Conservation (phyloP, 306 rosid species). For the Cicer judaicum region DNA sequence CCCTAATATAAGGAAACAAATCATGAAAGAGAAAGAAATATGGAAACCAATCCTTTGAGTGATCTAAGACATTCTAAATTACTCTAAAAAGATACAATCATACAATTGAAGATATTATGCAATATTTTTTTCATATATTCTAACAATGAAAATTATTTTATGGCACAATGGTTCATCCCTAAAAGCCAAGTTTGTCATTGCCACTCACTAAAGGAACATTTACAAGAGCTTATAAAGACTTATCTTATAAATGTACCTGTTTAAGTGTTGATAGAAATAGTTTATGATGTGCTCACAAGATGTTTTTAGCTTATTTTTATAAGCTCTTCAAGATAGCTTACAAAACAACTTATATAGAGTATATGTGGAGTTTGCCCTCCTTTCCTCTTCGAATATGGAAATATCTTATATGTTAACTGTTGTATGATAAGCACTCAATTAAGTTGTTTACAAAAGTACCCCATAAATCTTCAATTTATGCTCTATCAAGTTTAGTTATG, state of each 20-base stretch:
- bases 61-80: neutral
- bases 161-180: conserved; percentile 10
- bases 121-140: neutral
- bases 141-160: neutral
- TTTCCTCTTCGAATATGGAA: neutral
- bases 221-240: neutral
- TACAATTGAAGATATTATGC: neutral
- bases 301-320: neutral
- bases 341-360: neutral
- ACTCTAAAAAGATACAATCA: neutral
- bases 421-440: neutral
- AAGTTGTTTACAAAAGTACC: neutral
- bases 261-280: neutral
- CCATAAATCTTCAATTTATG: conserved; percentile 4
- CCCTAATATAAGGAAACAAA: neutral
- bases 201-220: neutral
- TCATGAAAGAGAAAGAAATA: conserved; percentile 1
- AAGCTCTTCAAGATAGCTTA: neutral
- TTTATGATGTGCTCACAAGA: neutral
- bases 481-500: conserved; percentile 10
- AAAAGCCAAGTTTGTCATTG: conserved; percentile 31
- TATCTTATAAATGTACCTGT: neutral
- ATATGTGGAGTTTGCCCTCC: neutral
- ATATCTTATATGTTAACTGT: neutral
- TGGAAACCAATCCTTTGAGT: conserved; percentile 8